Evolutionary conservation across 345 rosid genomes (phyloP), one percentile per base, ranked within the genome.

Genomic region (Anastatica hierochuntica): DNA sequence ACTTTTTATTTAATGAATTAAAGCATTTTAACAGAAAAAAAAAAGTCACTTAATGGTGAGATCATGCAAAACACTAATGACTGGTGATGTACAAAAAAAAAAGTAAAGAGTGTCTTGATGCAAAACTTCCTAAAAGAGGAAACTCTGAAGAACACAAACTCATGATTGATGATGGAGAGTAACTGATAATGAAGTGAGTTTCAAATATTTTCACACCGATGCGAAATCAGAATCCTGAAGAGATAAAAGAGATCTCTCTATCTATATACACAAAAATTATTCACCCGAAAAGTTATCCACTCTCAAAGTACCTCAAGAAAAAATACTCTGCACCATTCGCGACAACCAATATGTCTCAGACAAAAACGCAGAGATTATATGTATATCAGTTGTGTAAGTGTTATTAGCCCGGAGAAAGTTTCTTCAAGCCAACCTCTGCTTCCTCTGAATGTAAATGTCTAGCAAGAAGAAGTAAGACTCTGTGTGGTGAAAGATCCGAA

Each of bases 101-200:
- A 47, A 21, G 56, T 26, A 56, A 56, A 45, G 51, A 42, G 27
- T 31, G 46, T 47, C 26, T 54, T 21, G 17, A 61, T 12, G 62
- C 72, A 68, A 68, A 68, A 68, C 67, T 68, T 68, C 58, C 72
- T 68, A 26, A 52, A 66, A 56, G 21, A 16, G 53, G 63, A 49
- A 61, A 54, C 62, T 61, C 53, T 26, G 40, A 65, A 42, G 40
- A 68, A 44, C 29, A 45, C 57, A 53, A 46, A 67, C 57, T 46
- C 56, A 56, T 59, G 48, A 38, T 19, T 59, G 27, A 39, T 44
- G 49, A 54, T 10, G 16, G 10, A 45, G 4, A 51, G 60, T 62
- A 53, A 46, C 55, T 27, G 19, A 45, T 49, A 45, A 38, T 29
- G 53, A 63, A 37, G n/a, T n/a, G n/a, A n/a, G n/a, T n/a, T n/a